Conservation (phyloP, 306 rosid genomes). For the Pterocarpus santalinus region DNA sequence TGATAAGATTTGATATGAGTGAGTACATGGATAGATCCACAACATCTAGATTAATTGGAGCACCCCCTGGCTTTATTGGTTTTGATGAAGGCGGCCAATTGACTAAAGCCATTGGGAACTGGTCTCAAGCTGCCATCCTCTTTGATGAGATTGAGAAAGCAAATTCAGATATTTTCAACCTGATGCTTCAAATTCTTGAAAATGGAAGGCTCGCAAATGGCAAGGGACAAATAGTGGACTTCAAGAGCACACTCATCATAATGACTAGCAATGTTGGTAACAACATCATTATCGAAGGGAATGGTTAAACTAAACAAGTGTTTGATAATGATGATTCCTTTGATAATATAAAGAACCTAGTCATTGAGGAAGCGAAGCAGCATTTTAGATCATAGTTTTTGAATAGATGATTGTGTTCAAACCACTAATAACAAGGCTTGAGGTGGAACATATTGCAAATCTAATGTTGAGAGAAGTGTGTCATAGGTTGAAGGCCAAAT, state of each 20-base stretch:
- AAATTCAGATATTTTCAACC: conserved; percentile 61
- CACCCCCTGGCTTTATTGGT: conserved; percentile 77
- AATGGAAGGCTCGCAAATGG: conserved; percentile 76
- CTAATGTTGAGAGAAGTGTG: conserved; percentile 70
- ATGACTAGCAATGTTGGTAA: conserved; percentile 79
- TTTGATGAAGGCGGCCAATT: conserved; percentile 77
- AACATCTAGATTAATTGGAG: conserved; percentile 70
- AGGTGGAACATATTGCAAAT: conserved; percentile 72
- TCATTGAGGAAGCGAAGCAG: conserved; percentile 68
- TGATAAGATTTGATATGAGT: conserved; percentile 79
- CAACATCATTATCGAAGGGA: conserved; percentile 66
- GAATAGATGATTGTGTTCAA: conserved; percentile 71
- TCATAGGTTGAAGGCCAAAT: conserved; percentile 61
- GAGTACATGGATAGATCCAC: conserved; percentile 70
- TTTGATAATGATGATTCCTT: conserved; percentile 58
- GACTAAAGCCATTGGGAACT: conserved; percentile 72
- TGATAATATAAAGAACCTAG: conserved; percentile 63
- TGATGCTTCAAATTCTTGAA: conserved; percentile 85
- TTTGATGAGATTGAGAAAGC: conserved; percentile 54
- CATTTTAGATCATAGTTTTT: conserved; percentile 78
- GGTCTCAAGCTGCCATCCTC: conserved; percentile 72
- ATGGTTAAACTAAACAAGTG: conserved; percentile 61
- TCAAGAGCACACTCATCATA: conserved; percentile 71
- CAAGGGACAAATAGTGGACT: conserved; percentile 75
- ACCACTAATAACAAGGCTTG: conserved; percentile 61